Base-by-base conservation (phyloP, 805 yeast genomes). In the Schwanniomyces sp. region DNA sequence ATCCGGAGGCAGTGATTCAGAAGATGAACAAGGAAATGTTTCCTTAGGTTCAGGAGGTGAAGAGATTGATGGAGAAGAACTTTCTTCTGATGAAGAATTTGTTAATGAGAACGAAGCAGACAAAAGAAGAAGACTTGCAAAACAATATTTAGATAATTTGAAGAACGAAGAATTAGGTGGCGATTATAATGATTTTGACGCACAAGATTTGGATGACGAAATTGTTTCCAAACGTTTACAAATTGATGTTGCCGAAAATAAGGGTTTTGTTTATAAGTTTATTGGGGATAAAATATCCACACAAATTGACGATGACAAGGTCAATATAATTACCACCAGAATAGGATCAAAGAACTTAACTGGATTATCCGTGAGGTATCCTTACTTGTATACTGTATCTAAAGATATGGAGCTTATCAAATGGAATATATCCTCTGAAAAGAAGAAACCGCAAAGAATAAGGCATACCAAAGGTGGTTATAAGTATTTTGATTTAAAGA, bases 71-170 rank as follows among this genome's bases (percentile, higher is more conserved):
- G 69, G 63, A 8, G 74, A 66, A 21, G 68, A 61, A 29, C 52
- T 79, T 18, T 81, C 79, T 12, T 82, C 86, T 11, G 92, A 86
- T 28, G 94, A 85, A 54, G 95, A 86, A 55, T 81, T 83, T 53
- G 81, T 73, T 12, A 77, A 75, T 14, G 98, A 92, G 66, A 81
- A 82, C 41, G 95, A 91, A 7, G 95, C 96, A 0, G 99, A 94
- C 61, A 91, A 89, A 67, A 82, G 99, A 67, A 81, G 99, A 69
- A 76, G 98, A 61, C 76, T 94, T 50, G 98, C 98, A 14, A 91
- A 91, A 66, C 94, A 91, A 66, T 94, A 94, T 66, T 72, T 94
- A 52, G 91, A 86, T 40, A 87, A 86, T 59, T 70, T 94, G 59
- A 82, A 87, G 62, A 69, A 73, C 3, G 89, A 86, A 51, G 71